Conservation (phyloP, 768 basidiomycete genomes). For the Glaciozyma antarctica region DNA sequence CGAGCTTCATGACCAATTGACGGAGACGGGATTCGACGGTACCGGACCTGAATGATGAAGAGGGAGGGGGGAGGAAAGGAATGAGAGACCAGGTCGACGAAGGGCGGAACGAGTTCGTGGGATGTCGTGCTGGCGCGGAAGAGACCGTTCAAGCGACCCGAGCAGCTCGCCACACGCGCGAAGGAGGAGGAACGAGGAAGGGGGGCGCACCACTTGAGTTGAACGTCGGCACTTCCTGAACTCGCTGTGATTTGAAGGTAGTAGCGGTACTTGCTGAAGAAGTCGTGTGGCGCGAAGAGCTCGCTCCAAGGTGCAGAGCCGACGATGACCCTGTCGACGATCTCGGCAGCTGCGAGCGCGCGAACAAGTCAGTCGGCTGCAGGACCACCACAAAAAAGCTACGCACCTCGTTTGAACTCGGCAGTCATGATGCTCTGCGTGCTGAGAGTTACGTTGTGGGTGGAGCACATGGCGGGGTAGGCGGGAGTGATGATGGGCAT, state of each 20-base stretch:
- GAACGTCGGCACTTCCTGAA: slow-evolving; percentile 68
- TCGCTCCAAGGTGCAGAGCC: slow-evolving; percentile 79
- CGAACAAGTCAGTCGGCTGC: too few species aligned
- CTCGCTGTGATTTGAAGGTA: slow-evolving; percentile 94
- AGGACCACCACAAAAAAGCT: neutral
- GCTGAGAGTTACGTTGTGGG: slow-evolving; percentile 91
- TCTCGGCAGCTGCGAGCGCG: slow-evolving; percentile 61
- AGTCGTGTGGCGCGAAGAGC: slow-evolving; percentile 89
- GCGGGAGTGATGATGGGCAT: slow-evolving; percentile 99
- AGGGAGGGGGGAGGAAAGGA: neutral
- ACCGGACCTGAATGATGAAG: slow-evolving; percentile 53
- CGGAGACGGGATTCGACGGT: slow-evolving; percentile 97
- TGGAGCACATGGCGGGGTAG: slow-evolving; percentile 97
- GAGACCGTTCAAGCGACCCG: neutral
- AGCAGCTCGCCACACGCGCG: neutral
- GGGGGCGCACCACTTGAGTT: slow-evolving; percentile 74
- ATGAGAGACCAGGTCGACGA: neutral
- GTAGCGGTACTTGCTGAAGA: slow-evolving; percentile 92
- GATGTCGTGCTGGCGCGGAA: neutral
- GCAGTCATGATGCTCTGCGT: slow-evolving; percentile 93
- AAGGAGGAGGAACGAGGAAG: neutral
- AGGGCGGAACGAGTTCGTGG: neutral
- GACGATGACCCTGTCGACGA: slow-evolving; percentile 74
- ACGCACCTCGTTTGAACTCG: slow-evolving; percentile 80
- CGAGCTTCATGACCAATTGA: slow-evolving; percentile 94